Percentiles rank a stretch among this genome's conserved stretches.
These are phyloP conservation scores for Teratosphaeria zuluensis DNA, from an alignment of 2,329 filamentous ascomycete species.

Conservation along the genomic window DNA sequence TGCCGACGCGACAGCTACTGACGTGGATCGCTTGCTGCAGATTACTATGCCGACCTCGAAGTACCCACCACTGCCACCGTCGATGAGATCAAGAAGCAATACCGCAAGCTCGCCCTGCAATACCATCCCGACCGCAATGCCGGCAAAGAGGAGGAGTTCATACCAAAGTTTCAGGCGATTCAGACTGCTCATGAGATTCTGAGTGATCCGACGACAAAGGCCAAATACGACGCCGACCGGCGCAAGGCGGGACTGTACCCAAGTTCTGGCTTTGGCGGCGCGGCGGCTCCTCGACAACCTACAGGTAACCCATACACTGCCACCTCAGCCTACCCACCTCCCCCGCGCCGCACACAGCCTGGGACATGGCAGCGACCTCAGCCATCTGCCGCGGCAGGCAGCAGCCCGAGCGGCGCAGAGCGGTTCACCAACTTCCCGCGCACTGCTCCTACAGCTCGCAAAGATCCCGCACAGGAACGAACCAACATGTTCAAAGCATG, in stretches of 20 bases:
- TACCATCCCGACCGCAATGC: slow-evolving; percentile 87
- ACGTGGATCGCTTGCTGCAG: slow-evolving; percentile 4
- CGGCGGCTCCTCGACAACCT: slow-evolving; percentile 8
- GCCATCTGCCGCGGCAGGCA: slow-evolving; percentile 8
- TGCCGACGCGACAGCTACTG: slow-evolving; percentile 2
- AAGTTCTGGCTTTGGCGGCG: slow-evolving; percentile 8
- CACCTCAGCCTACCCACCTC: slow-evolving; percentile 33
- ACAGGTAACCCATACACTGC: slow-evolving; percentile 30
- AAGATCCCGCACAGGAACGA: slow-evolving; percentile 30
- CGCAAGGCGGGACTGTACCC: slow-evolving; percentile 37
- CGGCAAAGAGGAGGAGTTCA: slow-evolving; percentile 68
- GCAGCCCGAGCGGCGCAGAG: slow-evolving; percentile 31
- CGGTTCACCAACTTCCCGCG: slow-evolving; percentile 35
- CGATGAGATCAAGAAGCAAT: slow-evolving; percentile 76
- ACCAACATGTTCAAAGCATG: slow-evolving; percentile 39
- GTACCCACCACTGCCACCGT: slow-evolving; percentile 57
- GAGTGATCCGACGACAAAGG: slow-evolving; percentile 47
- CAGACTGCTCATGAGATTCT: slow-evolving; percentile 77
- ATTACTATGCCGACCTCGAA: slow-evolving; percentile 66
- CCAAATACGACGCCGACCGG: slow-evolving; percentile 54
- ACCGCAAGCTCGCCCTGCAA: slow-evolving; percentile 72
- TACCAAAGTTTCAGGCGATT: slow-evolving; percentile 75
- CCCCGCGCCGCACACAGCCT: slow-evolving; percentile 34
- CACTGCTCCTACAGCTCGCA: slow-evolving; percentile 19
- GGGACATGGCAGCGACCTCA: slow-evolving; percentile 25